phyloP scores from a whole-genome alignment of 805 yeast genomes.

The Cyberlindnera saturnus region DNA sequence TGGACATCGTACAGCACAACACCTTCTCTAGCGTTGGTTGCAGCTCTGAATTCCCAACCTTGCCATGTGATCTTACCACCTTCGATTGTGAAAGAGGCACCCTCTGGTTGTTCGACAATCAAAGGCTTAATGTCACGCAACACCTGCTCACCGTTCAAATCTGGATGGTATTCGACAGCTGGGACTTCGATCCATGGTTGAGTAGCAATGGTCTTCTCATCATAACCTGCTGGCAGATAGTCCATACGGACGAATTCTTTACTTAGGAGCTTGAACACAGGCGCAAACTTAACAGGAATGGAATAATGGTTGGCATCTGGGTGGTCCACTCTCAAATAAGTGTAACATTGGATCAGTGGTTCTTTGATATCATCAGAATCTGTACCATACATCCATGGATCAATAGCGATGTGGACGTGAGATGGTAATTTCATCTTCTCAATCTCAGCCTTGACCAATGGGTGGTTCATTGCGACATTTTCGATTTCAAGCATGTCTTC shows the following conservation, averaged over 20 bases:
- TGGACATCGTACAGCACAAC: conserved; percentile 64
- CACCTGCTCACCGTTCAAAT: conserved; percentile 45
- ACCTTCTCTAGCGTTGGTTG: conserved; percentile 73
- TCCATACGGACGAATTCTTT: conserved; percentile 65
- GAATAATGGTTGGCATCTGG: conserved; percentile 73
- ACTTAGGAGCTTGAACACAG: conserved; percentile 60
- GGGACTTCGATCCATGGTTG: conserved; percentile 54
- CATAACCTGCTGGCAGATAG: conserved; percentile 66
- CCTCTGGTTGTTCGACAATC: conserved; percentile 69
- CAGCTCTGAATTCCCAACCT: conserved; percentile 75
- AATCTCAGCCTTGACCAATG: conserved; percentile 55
- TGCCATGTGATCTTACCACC: conserved; percentile 70
- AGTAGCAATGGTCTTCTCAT: conserved; percentile 48
- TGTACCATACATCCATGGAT: conserved; percentile 86
- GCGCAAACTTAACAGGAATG: conserved; percentile 65
- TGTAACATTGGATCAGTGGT: conserved; percentile 65
- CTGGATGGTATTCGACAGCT: conserved; percentile 70
- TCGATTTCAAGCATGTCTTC: conserved; percentile 57
- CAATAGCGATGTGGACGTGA: conserved; percentile 48
- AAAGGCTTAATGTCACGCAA: conserved; percentile 63
- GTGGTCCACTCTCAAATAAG: conserved; percentile 67
- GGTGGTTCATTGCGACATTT: conserved; percentile 43
- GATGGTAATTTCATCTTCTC: conserved; percentile 59
- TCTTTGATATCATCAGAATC: conserved; percentile 47
- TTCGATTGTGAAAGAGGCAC: conserved; percentile 59